Base-by-base conservation (phyloP, 1,284 basidiomycete species). In the Agroathelia rolfsii region DNA sequence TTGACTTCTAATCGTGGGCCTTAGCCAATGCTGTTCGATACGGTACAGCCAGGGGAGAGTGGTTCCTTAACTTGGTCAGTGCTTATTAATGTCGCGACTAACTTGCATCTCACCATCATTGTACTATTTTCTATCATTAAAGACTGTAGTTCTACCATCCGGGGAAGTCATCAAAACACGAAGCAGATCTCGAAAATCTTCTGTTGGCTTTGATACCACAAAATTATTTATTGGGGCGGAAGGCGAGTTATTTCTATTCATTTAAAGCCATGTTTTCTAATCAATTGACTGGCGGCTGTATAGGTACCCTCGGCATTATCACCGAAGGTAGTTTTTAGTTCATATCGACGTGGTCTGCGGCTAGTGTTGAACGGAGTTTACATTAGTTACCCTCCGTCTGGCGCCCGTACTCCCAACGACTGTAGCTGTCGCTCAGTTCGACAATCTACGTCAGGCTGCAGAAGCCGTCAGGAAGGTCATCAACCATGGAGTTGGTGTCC, bases 161-260 rank as follows among this genome's bases (percentile, higher is more conserved):
- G 93, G 93, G 2, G 76, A 95, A 50, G 82, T 96, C 11, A 92
- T 97, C 53, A 94, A 93, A 53, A 97, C 93, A 0, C 75, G 93
- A 2, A 69, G 76, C 24, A 63, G 87, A 22, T 82, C 93, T 0
- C 66, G 82, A 29, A 96, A 96, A 53, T 93, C 87, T 0, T 81
- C 86, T 0, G 89, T 89, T 0, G 93, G 93, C 2, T 92, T 88
- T 34, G 92, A 97, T 48, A 64, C 76, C 1, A 93, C 89, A 1
- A 90, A 93, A 46, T 56, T 96, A 11, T 96, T 96, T 59, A 84
- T 95, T 33, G 92, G 93, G 12, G 86, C 90, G 0, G 93, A 97
- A 52, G 93, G n/a, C n/a, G n/a, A n/a, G n/a, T n/a, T n/a, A n/a
- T n/a, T n/a, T n/a, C n/a, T n/a, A n/a, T n/a, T n/a, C n/a, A n/a